Evolutionary conservation across 2,329 filamentous ascomycete species (phyloP), one percentile per base, ranked within the genome.

Genomic region (Endothia cerciana): DNA sequence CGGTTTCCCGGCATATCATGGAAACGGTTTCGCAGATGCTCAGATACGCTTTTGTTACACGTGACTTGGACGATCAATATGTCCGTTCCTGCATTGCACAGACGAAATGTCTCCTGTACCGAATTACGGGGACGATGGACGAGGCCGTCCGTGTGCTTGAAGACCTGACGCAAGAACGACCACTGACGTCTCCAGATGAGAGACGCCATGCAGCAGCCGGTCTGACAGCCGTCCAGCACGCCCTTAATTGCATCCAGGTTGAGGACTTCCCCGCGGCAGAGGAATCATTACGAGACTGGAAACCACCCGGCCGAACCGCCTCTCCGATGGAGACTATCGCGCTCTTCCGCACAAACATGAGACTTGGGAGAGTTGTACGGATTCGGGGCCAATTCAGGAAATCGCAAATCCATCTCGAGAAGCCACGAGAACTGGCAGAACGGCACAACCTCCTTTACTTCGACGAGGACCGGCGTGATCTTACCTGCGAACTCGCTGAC

Each of bases 261-360:
- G 47, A 62, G n/a, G 17, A 55, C 45, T 38, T 55, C 10, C 4
- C 2, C 17, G 22, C 15, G 33, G 47, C 60, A 1, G 25, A 62
- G 47, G 22, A 43, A 28, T 1, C 53, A n/a, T 28, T 62, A 22
- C 17, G 22, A 6, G 19, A 11, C 3, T 62, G 60, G 60, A 19
- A 4, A 19, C 36, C 49, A 22, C n/a, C 53, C 11, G 25, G 22
- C 13, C 3, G 38, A 11, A n/a, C 10, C 2, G 10, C 36, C 8
- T 62, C 60, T 10, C 33, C 33, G 22, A 62, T 62, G 60, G 60
- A 62, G 36, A 25, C 51, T 11, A n/a, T 43, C 40, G 19, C 53
- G 11, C 5, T 10, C 0, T 43, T 55, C 28, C 60, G 60, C 36
- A 62, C 11, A 28, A 49, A 28, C 22, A 17, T 43, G 33, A 41